phyloP scores from a whole-genome alignment of 1,139 yeast species.

The Yamadazyma triangularis region DNA sequence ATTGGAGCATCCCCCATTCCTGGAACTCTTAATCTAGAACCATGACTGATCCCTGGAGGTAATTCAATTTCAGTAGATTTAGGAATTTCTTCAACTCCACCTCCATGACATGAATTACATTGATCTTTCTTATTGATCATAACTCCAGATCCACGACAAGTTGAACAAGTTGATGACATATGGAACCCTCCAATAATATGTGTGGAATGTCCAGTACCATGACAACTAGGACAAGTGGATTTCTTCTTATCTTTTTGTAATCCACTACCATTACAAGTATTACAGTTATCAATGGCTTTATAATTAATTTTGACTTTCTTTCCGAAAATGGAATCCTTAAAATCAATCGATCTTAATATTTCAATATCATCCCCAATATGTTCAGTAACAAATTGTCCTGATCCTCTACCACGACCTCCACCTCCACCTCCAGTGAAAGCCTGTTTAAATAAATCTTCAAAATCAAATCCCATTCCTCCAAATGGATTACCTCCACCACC shows the following conservation, averaged over 20 bases:
- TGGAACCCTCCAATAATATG: slow-evolving; percentile 94
- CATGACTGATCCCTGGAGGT: slow-evolving; percentile 88
- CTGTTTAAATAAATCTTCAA: slow-evolving; percentile 84
- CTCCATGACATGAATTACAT: slow-evolving; percentile 81
- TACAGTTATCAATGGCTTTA: slow-evolving; percentile 72
- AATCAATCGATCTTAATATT: slow-evolving; percentile 64
- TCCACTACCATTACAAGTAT: slow-evolving; percentile 81
- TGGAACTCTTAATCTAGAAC: slow-evolving; percentile 76
- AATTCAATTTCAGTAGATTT: slow-evolving; percentile 74
- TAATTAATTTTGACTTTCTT: slow-evolving; percentile 63
- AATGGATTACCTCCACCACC: slow-evolving; percentile 35
- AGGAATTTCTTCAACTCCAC: slow-evolving; percentile 70
- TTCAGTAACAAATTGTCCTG: slow-evolving; percentile 55
- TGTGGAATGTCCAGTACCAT: slow-evolving; percentile 89
- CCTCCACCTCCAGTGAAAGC: slow-evolving; percentile 52
- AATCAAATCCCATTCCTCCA: slow-evolving; percentile 54
- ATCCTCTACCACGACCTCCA: slow-evolving; percentile 29
- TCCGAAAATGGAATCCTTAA: slow-evolving; percentile 89
- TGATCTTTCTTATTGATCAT: slow-evolving; percentile 62
- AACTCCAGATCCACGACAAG: slow-evolving; percentile 89
- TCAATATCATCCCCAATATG: slow-evolving; percentile 90
- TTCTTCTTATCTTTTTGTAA: slow-evolving; percentile 73
- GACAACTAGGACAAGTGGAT: slow-evolving; percentile 80
- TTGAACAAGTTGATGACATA: slow-evolving; percentile 88
- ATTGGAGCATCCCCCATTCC: slow-evolving; percentile 91